These are phyloP conservation scores for Imleria badia DNA, from an alignment of 768 basidiomycete genomes.

Conservation along the genomic window DNA sequence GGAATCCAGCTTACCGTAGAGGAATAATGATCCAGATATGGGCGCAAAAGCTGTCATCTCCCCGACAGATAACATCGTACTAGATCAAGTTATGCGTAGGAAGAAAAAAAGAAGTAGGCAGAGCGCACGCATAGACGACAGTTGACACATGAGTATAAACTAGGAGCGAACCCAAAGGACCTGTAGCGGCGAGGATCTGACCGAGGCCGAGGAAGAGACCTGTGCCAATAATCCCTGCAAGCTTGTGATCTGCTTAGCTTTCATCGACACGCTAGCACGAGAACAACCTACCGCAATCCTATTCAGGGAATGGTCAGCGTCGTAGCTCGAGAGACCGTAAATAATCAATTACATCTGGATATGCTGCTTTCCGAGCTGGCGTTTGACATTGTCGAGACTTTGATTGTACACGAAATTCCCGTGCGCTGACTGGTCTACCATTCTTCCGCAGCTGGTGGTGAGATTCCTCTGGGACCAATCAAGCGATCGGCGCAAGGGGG, in stretches of 20 bases:
- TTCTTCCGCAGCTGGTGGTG: neutral
- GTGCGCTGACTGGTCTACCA: neutral
- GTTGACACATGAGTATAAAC: constrained; percentile 29
- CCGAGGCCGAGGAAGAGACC: constrained; percentile 34
- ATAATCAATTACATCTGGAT: constrained; percentile 18
- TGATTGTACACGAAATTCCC: constrained; percentile 16
- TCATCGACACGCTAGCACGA: neutral
- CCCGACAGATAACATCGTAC: constrained; percentile 30
- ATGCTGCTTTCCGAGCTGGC: constrained; percentile 19
- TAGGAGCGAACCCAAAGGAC: constrained; percentile 30
- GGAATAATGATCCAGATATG: constrained; percentile 28
- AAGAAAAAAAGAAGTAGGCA: neutral
- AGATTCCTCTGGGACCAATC: neutral
- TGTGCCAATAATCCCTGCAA: constrained; percentile 32
- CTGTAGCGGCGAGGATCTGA: constrained; percentile 24
- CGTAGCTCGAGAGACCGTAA: neutral
- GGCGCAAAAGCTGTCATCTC: constrained; percentile 32
- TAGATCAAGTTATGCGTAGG: constrained; percentile 6
- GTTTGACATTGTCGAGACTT: constrained; percentile 18
- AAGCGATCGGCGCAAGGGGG: neutral
- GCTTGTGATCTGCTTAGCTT: constrained; percentile 11
- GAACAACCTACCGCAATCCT: constrained; percentile 22
- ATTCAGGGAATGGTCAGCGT: neutral
- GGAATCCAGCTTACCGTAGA: constrained; percentile 21
- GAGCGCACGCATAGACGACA: constrained; percentile 30